Evolutionary conservation across 202 grass and related monocot genomes (phyloP).

Genomic region (Musa balbisiana): DNA sequence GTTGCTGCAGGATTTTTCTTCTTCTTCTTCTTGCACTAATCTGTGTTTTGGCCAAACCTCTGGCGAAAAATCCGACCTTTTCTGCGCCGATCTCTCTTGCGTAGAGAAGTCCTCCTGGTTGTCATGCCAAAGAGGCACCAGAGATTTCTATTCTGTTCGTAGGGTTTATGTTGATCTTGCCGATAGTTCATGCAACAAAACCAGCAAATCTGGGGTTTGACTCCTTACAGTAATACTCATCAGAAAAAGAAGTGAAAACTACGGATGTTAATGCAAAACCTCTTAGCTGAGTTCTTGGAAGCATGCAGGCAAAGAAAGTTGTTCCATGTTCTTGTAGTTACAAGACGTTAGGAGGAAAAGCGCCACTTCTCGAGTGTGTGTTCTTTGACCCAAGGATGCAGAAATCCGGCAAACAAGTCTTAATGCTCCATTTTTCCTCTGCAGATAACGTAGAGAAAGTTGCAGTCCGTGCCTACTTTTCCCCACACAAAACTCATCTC

Average conservation of each 20-base stretch:
- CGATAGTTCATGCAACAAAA: neutral
- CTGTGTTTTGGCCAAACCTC: neutral
- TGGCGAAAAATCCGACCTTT: neutral
- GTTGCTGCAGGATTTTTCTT: neutral
- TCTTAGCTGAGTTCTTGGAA: too few species aligned
- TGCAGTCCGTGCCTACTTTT: neutral
- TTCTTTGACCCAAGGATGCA: too few species aligned
- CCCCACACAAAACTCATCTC: neutral
- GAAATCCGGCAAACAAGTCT: too few species aligned
- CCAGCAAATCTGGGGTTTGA: neutral
- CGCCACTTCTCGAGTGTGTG: too few species aligned
- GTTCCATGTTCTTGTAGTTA: too few species aligned
- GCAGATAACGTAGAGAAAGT: neutral
- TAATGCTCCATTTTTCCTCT: neutral
- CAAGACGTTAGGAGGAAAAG: too few species aligned
- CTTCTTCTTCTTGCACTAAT: neutral
- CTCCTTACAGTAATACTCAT: neutral
- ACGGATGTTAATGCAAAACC: too few species aligned
- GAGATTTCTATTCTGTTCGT: neutral
- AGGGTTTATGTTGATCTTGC: too few species aligned
- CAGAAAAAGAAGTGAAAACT: neutral
- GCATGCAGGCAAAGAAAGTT: too few species aligned
- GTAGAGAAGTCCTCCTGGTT: neutral
- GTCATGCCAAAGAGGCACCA: neutral
- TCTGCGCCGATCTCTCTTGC: neutral